Percentiles rank a stretch among this genome's conserved stretches.
phyloP scores from a whole-genome alignment of 129 eudicot genomes.

The Artemisia annua region DNA sequence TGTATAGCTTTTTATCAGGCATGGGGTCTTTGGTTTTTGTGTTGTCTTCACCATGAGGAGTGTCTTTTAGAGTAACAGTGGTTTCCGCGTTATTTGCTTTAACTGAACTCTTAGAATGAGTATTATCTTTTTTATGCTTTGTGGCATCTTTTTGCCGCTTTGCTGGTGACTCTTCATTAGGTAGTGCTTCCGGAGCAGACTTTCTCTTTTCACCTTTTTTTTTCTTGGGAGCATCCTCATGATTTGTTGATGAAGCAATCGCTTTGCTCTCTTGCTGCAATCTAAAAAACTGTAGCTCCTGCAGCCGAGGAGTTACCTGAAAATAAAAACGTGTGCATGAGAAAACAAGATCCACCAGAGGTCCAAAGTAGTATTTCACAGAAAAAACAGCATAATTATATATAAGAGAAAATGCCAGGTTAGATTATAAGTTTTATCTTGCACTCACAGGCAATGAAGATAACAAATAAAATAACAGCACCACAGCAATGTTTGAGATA shows the following conservation, averaged over 20 bases:
- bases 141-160: constrained; percentile 65
- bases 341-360: background rate
- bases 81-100: constrained; percentile 35
- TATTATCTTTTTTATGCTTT: constrained; percentile 24
- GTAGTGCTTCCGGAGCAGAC: constrained; percentile 36
- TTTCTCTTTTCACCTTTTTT: constrained; percentile 72
- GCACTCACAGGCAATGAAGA: no score
- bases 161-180: constrained; percentile 64
- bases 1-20: constrained; percentile 43
- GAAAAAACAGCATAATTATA: no score
- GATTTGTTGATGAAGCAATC: constrained; percentile 42
- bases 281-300: constrained; percentile 79
- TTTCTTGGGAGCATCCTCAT: constrained; percentile 49
- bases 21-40: constrained; percentile 33
- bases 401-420: no score
- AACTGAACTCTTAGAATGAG: constrained; percentile 31
- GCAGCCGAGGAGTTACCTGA: constrained; percentile 88
- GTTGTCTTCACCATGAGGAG: constrained; percentile 29
- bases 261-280: constrained; percentile 69
- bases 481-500: no score
- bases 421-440: no score
- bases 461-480: no score
- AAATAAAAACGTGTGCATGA: constrained; percentile 17
- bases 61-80: constrained; percentile 21
- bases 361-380: no score